phyloP scores from a whole-genome alignment of 2,329 filamentous ascomycete species.

The Rutstroemia sp. region DNA sequence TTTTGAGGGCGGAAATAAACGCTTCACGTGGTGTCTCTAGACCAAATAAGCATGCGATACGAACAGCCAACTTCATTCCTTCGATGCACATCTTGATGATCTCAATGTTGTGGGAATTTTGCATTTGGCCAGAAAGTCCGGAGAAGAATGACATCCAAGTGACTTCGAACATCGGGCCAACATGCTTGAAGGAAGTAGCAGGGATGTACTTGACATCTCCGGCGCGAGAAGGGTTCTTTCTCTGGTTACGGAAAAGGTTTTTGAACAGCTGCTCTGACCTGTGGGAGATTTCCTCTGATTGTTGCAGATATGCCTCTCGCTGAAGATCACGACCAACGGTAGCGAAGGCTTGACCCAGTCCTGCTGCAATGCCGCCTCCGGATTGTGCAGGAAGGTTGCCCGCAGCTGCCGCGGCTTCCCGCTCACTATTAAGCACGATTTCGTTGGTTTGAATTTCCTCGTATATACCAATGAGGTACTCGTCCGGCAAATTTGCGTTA shows the following conservation, averaged over 20 bases:
- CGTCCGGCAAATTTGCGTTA: conserved; percentile 83
- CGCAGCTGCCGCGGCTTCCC: conserved; percentile 77
- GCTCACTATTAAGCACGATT: conserved; percentile 89
- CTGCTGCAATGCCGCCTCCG: conserved; percentile 64
- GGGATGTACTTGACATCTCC: conserved; percentile 73
- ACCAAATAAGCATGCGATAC: conserved; percentile 89
- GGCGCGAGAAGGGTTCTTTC: conserved; percentile 64
- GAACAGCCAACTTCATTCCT: conserved; percentile 88
- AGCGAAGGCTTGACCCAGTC: conserved; percentile 80
- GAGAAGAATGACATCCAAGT: conserved; percentile 99
- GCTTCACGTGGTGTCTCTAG: conserved; percentile 89
- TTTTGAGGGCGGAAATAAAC: conserved; percentile 86
- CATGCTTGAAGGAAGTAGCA: conserved; percentile 87
- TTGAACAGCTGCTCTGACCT: conserved; percentile 82
- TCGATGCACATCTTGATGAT: conserved; percentile 90
- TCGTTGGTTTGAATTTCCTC: conserved; percentile 89
- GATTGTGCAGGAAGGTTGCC: conserved; percentile 54
- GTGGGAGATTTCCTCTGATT: conserved; percentile 82
- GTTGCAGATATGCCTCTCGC: conserved; percentile 86
- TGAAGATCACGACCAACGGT: conserved; percentile 89
- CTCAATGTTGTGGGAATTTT: conserved; percentile 87
- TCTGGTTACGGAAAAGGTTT: conserved; percentile 82
- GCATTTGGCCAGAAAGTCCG: conserved; percentile 84
- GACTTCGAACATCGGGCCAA: conserved; percentile 97
- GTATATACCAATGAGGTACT: conserved; percentile 83